Evolutionary conservation across 2,329 filamentous ascomycete species (phyloP).

Genomic region (Trichoderma sp.): DNA sequence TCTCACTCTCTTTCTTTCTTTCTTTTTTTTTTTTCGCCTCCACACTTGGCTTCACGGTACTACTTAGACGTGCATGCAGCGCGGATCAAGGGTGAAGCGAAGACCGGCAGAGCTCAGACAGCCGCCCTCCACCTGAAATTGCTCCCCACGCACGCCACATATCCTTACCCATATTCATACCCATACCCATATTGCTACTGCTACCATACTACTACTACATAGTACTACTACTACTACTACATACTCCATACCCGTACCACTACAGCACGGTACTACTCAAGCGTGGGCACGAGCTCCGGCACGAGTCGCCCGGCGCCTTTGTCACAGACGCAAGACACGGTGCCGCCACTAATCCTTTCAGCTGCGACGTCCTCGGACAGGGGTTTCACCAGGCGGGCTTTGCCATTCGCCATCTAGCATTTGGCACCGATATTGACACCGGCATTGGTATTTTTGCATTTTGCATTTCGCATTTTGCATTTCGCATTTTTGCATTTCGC

Average conservation of each 20-base stretch:
- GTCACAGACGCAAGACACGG: conserved; percentile 1
- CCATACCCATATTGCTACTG: background rate
- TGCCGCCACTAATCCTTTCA: background rate
- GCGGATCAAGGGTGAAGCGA: conserved; percentile 45
- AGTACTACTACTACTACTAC: background rate
- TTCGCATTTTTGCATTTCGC: background rate
- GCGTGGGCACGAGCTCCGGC: conserved; percentile 15
- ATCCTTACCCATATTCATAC: background rate
- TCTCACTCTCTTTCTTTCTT: background rate
- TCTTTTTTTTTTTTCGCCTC: background rate
- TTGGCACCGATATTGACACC: background rate
- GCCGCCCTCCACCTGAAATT: conserved; percentile 12
- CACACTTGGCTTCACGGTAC: conserved; percentile 15
- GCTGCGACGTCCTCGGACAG: background rate
- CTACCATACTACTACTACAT: background rate
- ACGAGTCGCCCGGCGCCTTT: background rate
- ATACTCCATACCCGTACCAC: background rate
- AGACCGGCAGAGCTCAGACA: conserved; percentile 20
- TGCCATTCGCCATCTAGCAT: background rate
- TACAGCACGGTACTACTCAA: background rate
- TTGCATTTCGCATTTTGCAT: background rate
- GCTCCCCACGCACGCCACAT: background rate
- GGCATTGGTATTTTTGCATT: background rate
- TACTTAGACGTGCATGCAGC: conserved; percentile 39
- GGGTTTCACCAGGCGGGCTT: background rate